Evolutionary conservation across 2,329 filamentous ascomycete genomes (phyloP).

Genomic region (Talaromyces atroroseus): DNA sequence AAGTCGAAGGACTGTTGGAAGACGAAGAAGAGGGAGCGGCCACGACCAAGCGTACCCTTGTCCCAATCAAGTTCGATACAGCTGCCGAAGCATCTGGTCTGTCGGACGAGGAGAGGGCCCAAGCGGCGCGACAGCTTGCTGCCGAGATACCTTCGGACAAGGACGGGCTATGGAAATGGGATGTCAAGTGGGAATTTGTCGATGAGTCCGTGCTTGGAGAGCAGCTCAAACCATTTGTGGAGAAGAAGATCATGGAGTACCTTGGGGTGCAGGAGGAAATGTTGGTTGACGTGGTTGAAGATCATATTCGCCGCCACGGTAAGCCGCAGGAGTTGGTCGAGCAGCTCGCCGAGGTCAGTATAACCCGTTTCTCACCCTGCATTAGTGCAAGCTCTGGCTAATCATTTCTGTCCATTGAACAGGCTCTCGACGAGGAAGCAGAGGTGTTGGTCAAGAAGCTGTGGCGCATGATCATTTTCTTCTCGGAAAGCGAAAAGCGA

Average conservation of each 20-base stretch:
- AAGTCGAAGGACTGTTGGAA: constrained; percentile 89
- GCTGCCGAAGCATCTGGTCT: constrained; percentile 61
- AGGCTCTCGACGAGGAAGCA: constrained; percentile 91
- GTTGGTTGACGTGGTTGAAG: constrained; percentile 85
- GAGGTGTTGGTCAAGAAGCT: constrained; percentile 93
- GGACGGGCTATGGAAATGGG: constrained; percentile 84
- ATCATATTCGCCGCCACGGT: constrained; percentile 71
- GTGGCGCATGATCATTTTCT: constrained; percentile 98
- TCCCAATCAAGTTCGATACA: constrained; percentile 77
- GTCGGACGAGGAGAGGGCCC: constrained; percentile 79
- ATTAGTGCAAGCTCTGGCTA: constrained; percentile 27
- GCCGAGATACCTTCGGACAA: constrained; percentile 85
- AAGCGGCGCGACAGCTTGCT: constrained; percentile 75
- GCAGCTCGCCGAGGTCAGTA: constrained; percentile 73
- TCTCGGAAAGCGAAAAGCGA: constrained; percentile 87
- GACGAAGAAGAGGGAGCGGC: constrained; percentile 81
- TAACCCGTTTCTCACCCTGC: constrained; percentile 6
- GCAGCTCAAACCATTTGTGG: constrained; percentile 88
- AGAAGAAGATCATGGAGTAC: constrained; percentile 97
- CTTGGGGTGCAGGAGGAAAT: constrained; percentile 95
- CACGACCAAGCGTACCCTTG: constrained; percentile 65
- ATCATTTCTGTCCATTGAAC: constrained; percentile 13
- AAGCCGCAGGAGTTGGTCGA: constrained; percentile 75
- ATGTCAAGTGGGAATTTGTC: constrained; percentile 86
- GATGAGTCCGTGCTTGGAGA: constrained; percentile 75